Evolutionary conservation across 2,329 filamentous ascomycete species (phyloP), one percentile per base, ranked within the genome.

Genomic region (Hymenoscyphus fraxineus): DNA sequence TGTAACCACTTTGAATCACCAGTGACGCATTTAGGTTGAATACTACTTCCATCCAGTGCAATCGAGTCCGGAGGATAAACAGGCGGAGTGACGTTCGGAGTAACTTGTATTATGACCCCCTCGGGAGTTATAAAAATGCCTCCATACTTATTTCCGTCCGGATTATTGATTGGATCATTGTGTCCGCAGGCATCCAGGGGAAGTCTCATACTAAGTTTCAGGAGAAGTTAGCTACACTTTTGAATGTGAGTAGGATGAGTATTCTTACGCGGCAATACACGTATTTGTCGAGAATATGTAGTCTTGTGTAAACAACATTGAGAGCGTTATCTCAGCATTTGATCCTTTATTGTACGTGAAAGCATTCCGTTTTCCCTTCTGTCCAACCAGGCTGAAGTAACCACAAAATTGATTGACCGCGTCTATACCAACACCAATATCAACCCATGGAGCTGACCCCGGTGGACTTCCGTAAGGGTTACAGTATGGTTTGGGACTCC

Each of bases 81-180:
- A 4, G 55, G 55, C 7, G 55, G 55, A n/a, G 27, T 57, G 19
- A 57, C 55, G 35, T 57, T 38, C n/a, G 55, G 55, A 9, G 27
- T 57, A 19, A 57, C 55, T 35, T 38, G 55, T 16, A 57, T 35
- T 38, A 57, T 31, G 32, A 57, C 55, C 32, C 55, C 55, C 31
- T 32, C 55, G 3, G 31, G 31, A 35, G 31, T 57, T 3, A 35
- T 57, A n/a, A 31, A 57, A 16, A 57, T 57, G 12, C 55, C 55
- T 3, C 27, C 55, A 38, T 57, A 57, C 32, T 57, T 32, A 35
- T 57, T 57, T 6, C n/a, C 31, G 27, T 57, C 31, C 13, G 55
- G 55, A 16, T 57, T 57, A 3, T 32, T 57, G 31, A 57, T n/a
- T 0, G 55, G 55, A 38, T 57, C 55, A 38, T 57, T 57, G 12